Conservation (phyloP, 2,329 filamentous ascomycete species). For the Fonsecaea erecta region DNA sequence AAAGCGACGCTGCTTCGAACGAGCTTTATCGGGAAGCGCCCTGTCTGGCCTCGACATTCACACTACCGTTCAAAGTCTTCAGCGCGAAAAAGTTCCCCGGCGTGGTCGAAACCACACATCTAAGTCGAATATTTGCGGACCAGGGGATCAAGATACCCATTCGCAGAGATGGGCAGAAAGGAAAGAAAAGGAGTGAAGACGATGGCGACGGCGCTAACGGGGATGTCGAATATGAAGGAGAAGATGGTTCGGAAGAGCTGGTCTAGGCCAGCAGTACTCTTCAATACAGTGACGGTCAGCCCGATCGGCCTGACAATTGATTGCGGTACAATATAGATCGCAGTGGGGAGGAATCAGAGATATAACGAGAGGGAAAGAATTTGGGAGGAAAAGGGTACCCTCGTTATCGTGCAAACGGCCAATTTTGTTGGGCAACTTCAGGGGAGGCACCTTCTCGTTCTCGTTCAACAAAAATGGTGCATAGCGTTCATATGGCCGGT, state of each 20-base stretch:
- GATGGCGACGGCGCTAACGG: slow-evolving; percentile 26
- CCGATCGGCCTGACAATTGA: background rate
- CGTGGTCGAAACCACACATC: slow-evolving; percentile 86
- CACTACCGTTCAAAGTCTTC: slow-evolving; percentile 88
- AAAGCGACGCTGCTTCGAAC: background rate
- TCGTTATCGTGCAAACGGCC: background rate
- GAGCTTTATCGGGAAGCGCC: slow-evolving; percentile 49
- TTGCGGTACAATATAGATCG: background rate
- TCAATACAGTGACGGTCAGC: background rate
- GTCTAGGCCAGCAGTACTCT: background rate
- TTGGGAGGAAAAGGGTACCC: background rate
- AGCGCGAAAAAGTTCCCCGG: slow-evolving; percentile 98
- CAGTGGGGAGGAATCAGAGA: background rate
- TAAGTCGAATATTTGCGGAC: slow-evolving; percentile 90
- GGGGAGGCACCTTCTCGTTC: background rate
- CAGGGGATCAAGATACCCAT: slow-evolving; percentile 98
- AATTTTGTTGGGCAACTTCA: background rate
- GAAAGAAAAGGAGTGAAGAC: slow-evolving; percentile 43
- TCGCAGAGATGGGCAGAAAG: slow-evolving; percentile 73
- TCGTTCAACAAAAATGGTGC: background rate
- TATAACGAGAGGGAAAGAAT: background rate
- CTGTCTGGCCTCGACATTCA: slow-evolving; percentile 83
- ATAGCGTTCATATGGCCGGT: background rate
- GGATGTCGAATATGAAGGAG: slow-evolving; percentile 11
- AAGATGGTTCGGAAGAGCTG: background rate